Base-by-base conservation (phyloP, 768 basidiomycete species). In the Lentinula sp. region DNA sequence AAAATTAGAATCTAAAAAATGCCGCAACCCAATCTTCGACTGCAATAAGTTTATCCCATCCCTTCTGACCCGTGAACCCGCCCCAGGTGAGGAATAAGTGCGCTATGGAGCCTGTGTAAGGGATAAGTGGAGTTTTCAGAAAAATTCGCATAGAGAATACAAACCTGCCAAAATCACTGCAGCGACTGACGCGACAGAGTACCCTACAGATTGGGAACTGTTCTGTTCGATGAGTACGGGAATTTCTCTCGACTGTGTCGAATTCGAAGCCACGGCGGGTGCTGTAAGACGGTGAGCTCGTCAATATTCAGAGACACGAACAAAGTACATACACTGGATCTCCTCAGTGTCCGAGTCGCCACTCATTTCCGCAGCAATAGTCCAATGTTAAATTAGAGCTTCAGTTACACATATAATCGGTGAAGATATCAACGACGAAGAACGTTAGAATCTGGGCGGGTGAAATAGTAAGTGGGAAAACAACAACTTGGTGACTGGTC, bases 81-180 rank as follows among this genome's bases (percentile, higher is more conserved):
- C 59, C 59, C 31, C 31, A 46, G 39, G 59, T 60, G 15, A 60
- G 50, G 39, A 11, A 31, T 7, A 60, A 40, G 31, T 60, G 59
- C 8, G 49, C 59, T 51, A 60, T 60, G 6, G 59, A 60, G 13
- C 45, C 59, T 60, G 39, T 21, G 18, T 2, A 28, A 31, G 4
- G 15, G 18, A 7, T 18, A 2, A 15, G 18, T 28, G 39, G 23
- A 28, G 23, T 15, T 28, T 28, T 28, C 28, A 28, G 28, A 11
- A 42, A 6, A 42, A 6, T 43, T 13, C 5, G 21, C 9, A 23
- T 5, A 42, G 40, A 32, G 32, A 8, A n/a, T 16, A 56, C 40
- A 16, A 13, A 60, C 59, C 59, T 28, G 59, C 59, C 6, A 60
- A 28, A 34, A 60, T 60, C 9, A 60, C 48, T 9, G 50, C 59